Base-by-base conservation (phyloP, 2,329 filamentous ascomycete species). In the Ascochyta pisi region DNA sequence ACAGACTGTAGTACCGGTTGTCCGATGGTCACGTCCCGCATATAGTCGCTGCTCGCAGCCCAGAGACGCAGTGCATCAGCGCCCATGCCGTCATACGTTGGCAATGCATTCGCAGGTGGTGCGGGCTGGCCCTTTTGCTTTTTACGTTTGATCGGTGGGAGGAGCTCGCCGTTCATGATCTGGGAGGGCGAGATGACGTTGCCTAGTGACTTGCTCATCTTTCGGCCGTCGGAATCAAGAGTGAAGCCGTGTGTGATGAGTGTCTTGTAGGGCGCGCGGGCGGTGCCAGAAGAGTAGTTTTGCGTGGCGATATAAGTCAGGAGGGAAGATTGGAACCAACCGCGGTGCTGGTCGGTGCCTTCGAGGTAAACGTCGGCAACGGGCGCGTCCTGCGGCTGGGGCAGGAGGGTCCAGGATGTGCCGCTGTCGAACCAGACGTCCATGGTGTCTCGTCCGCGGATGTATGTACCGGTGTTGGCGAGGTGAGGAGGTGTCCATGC, bases 371-470 rank as follows among this genome's bases (percentile, higher is more conserved):
- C 84, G 73, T 99, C 92, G 0, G 92, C 92, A 23, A 80, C 59
- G 73, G 87, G 62, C 50, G 71, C 61, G 26, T 74, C 70, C 6
- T 56, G 58, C 31, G 57, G 66, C 29, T 64, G 71, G 8, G 65
- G 69, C 24, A 75, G 74, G 3, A 76, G 59, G 2, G 84, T 89
- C 95, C 95, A 99, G 69, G 92, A 96, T 45, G 90, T 96, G 6
- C 95, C 95, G 63, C 95, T 98, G 74, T 99, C 95, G 66, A 99
- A 99, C 95, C 95, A 99, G 9, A 99, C 95, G 74, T 99, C 95
- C 95, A 99, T 99, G 0, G 95, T 99, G 69, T 99, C 95, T 39
- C 82, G 90, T 13, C 94, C 94, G 60, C 95, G 89, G 43, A 84
- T 81, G 70, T 89, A 95, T 5, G 78, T 74, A 3, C 82, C 78